Evolutionary conservation across 305 asterid species (phyloP), one percentile per base, ranked within the genome.

Genomic region (Fraxinus sp.): DNA sequence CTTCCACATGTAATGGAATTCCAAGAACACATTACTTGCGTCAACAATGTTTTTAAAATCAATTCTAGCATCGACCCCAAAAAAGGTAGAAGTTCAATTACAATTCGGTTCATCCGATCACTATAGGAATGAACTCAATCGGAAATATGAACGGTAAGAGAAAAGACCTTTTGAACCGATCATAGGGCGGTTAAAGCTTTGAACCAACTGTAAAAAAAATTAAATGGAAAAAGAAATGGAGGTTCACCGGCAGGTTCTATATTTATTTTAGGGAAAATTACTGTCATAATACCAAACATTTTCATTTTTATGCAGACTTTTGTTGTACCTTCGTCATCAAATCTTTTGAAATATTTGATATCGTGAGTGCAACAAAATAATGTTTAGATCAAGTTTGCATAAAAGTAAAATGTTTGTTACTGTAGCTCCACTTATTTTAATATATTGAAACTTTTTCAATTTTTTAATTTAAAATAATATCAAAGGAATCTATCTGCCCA

Each of bases 1-100:
- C 85, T 84, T 62, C 33, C 32, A 46, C 81, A 35, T 22, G 75
- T 74, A 26, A 9, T 24, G 39, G 10, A 18, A 57, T 57, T 18
- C 68, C 11, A 57, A 5, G 32, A 20, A 59, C 22, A 39, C 32
- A 18, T 18, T 79, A 7, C 41, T n/a, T 14, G 68, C 2, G 35
- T 66, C 36, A 1, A 62, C 30, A 22, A 62, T 24, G 72, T 62
- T 22, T 62, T 59, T 6, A 18, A 14, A 49, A n/a, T 18, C 22
- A 7, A 4, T 10, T 5, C 33, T 2, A 3, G 7, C 32, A 22
- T 64, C 73, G 1, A 64, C n/a, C 33, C n/a, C 9, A 1, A 64
- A 64, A 64, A 9, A 62, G 18, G 68, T 59, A 22, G 9, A n/a
- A 30, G 14, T 7, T 20, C 24, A 20, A 39, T 39, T 41, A 41